Evolutionary conservation across 441 rosid genomes (phyloP).

Genomic region (Kokia cookei): DNA sequence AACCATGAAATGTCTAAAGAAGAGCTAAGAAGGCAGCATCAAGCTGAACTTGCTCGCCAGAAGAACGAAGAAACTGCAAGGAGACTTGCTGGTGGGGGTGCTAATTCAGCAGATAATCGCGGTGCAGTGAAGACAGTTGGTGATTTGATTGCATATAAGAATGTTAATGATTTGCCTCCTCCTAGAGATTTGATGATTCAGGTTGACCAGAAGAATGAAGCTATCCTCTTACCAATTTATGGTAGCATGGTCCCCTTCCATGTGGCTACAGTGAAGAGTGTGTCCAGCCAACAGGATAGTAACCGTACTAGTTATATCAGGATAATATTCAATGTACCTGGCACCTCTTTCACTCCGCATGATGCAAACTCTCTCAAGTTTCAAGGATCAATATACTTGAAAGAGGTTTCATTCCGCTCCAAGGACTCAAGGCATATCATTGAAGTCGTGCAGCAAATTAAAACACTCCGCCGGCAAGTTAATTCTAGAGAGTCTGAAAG

Average conservation of each 20-base stretch:
- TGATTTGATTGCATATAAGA: constrained; percentile 77
- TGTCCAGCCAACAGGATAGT: constrained; percentile 46
- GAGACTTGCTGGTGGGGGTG: constrained; percentile 75
- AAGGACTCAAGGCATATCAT: constrained; percentile 68
- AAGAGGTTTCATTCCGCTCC: constrained; percentile 62
- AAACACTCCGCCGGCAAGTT: constrained; percentile 72
- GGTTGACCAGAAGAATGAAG: constrained; percentile 74
- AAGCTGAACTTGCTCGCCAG: constrained; percentile 90
- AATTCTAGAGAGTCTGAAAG: constrained; percentile 75
- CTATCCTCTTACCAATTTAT: constrained; percentile 38
- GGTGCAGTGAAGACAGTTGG: constrained; percentile 34
- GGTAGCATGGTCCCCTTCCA: constrained; percentile 68
- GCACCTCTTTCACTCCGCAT: constrained; percentile 58
- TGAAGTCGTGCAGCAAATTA: constrained; percentile 57
- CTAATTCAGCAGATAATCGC: constrained; percentile 51
- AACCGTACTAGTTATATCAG: constrained; percentile 45
- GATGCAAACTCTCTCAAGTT: constrained; percentile 48
- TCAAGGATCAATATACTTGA: constrained; percentile 57
- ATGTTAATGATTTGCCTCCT: constrained; percentile 71
- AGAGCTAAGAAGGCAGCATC: constrained; percentile 89
- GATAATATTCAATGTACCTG: constrained; percentile 62
- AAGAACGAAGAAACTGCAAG: constrained; percentile 89
- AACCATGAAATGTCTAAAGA: constrained; percentile 77
- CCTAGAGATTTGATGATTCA: constrained; percentile 65
- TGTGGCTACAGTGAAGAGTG: constrained; percentile 51